A percentile compares a stretch with the other conserved stretches of the same genome.
Conservation (phyloP, 345 rosid genomes). For the Lenwebbia sp. region DNA sequence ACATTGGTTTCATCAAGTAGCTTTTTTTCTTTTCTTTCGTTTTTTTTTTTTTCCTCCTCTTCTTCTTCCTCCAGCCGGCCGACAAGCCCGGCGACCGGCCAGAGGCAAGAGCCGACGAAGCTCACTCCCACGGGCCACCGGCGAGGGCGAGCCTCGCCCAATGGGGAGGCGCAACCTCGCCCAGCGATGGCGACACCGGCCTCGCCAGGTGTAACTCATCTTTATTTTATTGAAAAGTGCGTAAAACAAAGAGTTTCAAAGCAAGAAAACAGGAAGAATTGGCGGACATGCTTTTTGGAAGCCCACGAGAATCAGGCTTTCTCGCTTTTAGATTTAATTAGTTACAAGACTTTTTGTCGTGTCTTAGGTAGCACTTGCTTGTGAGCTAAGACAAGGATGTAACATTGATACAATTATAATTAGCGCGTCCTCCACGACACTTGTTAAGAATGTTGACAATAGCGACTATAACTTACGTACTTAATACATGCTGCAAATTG, state of each 20-base stretch:
- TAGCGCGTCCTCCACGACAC: not conserved
- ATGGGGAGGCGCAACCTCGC: too few relatives aligned
- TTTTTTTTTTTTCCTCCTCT: too few relatives aligned
- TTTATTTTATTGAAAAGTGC: not conserved
- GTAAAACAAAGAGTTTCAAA: not conserved
- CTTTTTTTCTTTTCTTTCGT: too few relatives aligned
- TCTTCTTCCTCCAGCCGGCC: too few relatives aligned
- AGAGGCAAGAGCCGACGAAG: too few relatives aligned
- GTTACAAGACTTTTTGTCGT: not conserved
- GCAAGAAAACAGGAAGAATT: constrained; percentile 3
- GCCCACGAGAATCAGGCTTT: not conserved
- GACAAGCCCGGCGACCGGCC: too few relatives aligned
- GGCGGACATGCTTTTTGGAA: constrained; percentile 1
- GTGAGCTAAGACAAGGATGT: not conserved
- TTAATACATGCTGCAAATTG: not conserved
- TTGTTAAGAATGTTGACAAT: not conserved
- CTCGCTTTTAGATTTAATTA: not conserved
- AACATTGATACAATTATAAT: not conserved
- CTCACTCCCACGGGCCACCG: too few relatives aligned
- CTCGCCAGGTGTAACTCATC: too few relatives aligned
- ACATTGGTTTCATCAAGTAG: too few relatives aligned
- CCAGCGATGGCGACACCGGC: too few relatives aligned
- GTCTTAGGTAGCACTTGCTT: not conserved
- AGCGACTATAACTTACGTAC: not conserved
- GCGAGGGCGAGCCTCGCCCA: too few relatives aligned